A percentile compares a stretch with the other conserved stretches of the same genome.
phyloP scores from a whole-genome alignment of 23 red algal species.

The Pyropia haitanensis region DNA sequence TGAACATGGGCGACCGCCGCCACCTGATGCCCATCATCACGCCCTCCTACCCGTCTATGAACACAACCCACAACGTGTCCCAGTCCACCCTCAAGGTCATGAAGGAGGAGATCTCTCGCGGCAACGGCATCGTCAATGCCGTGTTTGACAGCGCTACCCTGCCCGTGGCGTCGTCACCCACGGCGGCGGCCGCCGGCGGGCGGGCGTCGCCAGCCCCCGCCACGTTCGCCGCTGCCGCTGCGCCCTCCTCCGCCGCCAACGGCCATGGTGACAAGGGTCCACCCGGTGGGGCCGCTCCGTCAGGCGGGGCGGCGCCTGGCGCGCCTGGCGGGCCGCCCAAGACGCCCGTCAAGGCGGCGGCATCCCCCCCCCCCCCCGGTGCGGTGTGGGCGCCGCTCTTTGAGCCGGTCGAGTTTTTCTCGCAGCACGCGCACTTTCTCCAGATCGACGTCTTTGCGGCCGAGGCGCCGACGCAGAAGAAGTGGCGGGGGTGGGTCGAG shows the following conservation, averaged over 20 bases:
- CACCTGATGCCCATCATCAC: slow-evolving; percentile 99
- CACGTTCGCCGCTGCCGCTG: too few species aligned
- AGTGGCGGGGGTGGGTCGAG: slow-evolving; percentile 91
- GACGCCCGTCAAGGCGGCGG: not conserved
- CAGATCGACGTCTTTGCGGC: slow-evolving; percentile 78
- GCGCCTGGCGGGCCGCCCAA: not conserved
- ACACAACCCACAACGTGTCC: slow-evolving; percentile 96
- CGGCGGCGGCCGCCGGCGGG: slow-evolving; percentile 6
- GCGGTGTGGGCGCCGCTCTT: slow-evolving; percentile 71
- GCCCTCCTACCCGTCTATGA: slow-evolving; percentile 98
- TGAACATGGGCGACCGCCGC: slow-evolving; percentile 43
- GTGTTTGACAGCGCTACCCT: slow-evolving; percentile 29
- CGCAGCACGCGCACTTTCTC: slow-evolving; percentile 52
- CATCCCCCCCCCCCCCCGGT: not conserved
- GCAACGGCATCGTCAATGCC: slow-evolving; percentile 26
- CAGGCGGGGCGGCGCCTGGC: not conserved
- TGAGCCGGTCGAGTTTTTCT: slow-evolving; percentile 78
- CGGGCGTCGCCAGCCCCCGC: too few species aligned
- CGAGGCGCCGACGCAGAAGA: slow-evolving; percentile 52
- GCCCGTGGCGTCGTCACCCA: not conserved
- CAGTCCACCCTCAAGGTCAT: slow-evolving; percentile 73
- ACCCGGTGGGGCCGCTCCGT: not conserved
- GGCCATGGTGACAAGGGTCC: too few species aligned
- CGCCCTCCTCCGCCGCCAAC: too few species aligned
- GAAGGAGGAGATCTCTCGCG: slow-evolving; percentile 79